Evolutionary conservation across 2,329 filamentous ascomycete species (phyloP).

Genomic region (Tetracladium maxilliforme): DNA sequence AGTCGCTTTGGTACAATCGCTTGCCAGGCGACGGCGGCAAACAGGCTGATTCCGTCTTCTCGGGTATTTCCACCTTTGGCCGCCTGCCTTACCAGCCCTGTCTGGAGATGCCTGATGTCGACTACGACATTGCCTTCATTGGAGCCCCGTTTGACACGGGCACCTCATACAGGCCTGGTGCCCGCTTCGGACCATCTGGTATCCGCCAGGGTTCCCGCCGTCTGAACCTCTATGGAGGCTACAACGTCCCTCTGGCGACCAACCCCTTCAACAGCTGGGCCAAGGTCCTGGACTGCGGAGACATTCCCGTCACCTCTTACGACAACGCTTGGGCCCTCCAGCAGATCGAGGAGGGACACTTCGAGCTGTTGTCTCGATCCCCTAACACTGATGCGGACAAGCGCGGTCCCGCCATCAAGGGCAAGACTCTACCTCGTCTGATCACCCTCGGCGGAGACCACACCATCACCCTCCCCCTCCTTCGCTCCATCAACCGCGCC

Average conservation of each 20-base stretch:
- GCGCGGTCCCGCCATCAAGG: slow-evolving; percentile 53
- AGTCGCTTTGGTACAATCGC: slow-evolving; percentile 69
- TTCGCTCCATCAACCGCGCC: slow-evolving; percentile 43
- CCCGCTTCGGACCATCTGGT: slow-evolving; percentile 70
- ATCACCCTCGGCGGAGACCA: slow-evolving; percentile 62
- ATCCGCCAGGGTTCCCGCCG: slow-evolving; percentile 77
- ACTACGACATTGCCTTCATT: slow-evolving; percentile 77
- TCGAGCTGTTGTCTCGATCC: slow-evolving; percentile 54
- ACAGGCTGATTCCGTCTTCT: slow-evolving; percentile 77
- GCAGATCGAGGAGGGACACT: slow-evolving; percentile 78
- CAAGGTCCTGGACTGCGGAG: slow-evolving; percentile 68
- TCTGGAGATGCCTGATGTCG: slow-evolving; percentile 50
- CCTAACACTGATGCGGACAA: slow-evolving; percentile 56
- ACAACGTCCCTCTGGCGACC: slow-evolving; percentile 67
- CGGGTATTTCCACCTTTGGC: slow-evolving; percentile 75
- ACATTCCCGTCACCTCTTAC: slow-evolving; percentile 77
- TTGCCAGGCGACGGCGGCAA: slow-evolving; percentile 66
- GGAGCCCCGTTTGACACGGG: slow-evolving; percentile 78
- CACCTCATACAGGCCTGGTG: slow-evolving; percentile 72
- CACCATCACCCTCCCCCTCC: slow-evolving; percentile 44
- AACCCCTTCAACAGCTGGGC: slow-evolving; percentile 77
- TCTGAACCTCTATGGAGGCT: slow-evolving; percentile 77
- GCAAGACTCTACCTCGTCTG: slow-evolving; percentile 63
- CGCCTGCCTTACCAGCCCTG: slow-evolving; percentile 67
- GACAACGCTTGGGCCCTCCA: slow-evolving; percentile 71